These are phyloP conservation scores for Lathyrus aphaca DNA, from an alignment of 306 rosid genomes.

Conservation along the genomic window DNA sequence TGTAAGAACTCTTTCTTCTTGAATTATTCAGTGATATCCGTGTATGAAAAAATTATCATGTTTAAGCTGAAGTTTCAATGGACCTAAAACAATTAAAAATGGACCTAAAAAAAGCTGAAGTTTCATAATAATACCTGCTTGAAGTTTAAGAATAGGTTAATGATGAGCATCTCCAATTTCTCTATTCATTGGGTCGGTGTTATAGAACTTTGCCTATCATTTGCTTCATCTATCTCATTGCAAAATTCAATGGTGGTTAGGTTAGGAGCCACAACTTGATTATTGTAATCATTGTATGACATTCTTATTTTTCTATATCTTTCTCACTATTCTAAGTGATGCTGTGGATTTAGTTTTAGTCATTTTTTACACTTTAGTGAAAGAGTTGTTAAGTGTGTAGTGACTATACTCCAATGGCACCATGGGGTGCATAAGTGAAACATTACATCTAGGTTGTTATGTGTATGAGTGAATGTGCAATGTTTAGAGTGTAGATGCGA, in stretches of 20 bases:
- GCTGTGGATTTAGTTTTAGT: slow-evolving; percentile 11
- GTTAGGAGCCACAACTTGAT: slow-evolving; percentile 24
- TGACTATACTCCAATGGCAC: slow-evolving; percentile 10
- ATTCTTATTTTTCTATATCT: background rate
- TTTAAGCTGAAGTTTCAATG: slow-evolving; percentile 19
- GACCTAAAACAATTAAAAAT: no score
- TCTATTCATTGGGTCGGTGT: slow-evolving; percentile 15
- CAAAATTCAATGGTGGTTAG: background rate
- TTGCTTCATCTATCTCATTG: slow-evolving; percentile 20
- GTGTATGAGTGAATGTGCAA: slow-evolving; percentile 2
- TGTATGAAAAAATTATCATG: slow-evolving; percentile 1
- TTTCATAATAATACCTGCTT: slow-evolving; percentile 32
- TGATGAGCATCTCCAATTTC: background rate
- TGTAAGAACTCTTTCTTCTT: slow-evolving; percentile 60
- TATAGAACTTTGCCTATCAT: background rate
- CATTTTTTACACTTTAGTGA: slow-evolving; percentile 7
- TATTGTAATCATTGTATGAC: slow-evolving; percentile 1
- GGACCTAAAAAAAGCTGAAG: background rate
- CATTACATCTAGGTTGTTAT: background rate
- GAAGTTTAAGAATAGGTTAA: slow-evolving; percentile 5
- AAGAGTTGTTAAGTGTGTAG: slow-evolving; percentile 12
- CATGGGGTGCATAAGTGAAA: slow-evolving; percentile 12
- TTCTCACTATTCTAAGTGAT: background rate
- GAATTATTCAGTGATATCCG: slow-evolving; percentile 15
- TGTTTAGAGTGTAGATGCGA: background rate